Base-by-base conservation (phyloP, 495 filamentous ascomycete genomes). In the Annulohypoxylon bovei region DNA sequence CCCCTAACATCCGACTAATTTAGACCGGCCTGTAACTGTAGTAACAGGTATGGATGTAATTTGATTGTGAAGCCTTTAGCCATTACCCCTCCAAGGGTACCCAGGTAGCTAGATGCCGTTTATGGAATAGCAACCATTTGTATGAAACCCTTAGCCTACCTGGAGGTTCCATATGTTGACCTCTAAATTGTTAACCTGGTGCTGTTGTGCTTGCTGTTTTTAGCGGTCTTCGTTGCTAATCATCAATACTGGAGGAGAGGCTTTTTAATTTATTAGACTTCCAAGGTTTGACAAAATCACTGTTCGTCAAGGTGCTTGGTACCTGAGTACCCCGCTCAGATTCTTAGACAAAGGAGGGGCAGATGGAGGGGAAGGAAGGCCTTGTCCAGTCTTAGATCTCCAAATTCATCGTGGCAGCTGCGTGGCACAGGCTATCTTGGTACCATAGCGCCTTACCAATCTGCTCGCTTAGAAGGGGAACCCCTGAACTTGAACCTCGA, bases 341-440 rank as follows among this genome's bases (percentile, higher is more conserved):
- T 44, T 40, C 30, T 59, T 6, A 54, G 27, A 52, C 63, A 61
- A 67, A 56, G 47, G 56, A 67, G 64, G 63, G 64, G 64, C 47
- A 42, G 33, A 50, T 23, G 53, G 35, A 49, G 44, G 22, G 23
- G 44, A 52, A 63, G 22, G 44, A 47, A 9, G 7, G 35, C 12
- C 30, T 33, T 22, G 33, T 47, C n/a, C n/a, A n/a, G 9, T 30
- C 22, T 52, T 52, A 52, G 47, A 52, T 52, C 47, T 47, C 44
- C 44, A 47, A 47, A 28, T 28, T 30, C 25, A 52, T 52, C 22
- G 23, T 25, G 23, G 12, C 47, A 50, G 23, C 14, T 6, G 47
- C 47, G 18, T 25, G 12, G 39, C 39, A 42, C 39, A 42, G 39
- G 39, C 39, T 42, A 42, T 20, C 39, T 42, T 42, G 39, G 20